Base-by-base conservation (phyloP, 1,284 basidiomycete species). In the Ganoderma lingzhi region DNA sequence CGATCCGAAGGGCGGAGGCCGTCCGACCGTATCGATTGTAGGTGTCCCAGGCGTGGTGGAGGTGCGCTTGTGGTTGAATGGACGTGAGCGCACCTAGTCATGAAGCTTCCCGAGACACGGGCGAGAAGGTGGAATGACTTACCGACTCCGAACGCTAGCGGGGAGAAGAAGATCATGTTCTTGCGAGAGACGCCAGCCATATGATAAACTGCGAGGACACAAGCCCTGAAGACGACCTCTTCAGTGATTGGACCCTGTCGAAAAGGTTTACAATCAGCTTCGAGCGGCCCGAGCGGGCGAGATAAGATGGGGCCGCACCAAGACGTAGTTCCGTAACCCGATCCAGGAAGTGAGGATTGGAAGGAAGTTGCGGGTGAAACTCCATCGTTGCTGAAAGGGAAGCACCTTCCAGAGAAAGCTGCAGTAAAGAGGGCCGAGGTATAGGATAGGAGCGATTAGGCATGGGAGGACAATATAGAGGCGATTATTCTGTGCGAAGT, bases 191-290 rank as follows among this genome's bases (percentile, higher is more conserved):
- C 84, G n/a, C 89, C 88, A 0, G 90, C 87, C 44, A 96, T 84
- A 65, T 91, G 84, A 70, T 95, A 93, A 1, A 91, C 86, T 1
- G 90, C 83, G 28, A 98, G 84, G 56, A 97, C 87, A 77, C 95
- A 96, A 0, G 93, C 91, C 35, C 98, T 86, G 78, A 98, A 99
- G 2, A 96, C 94, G 32, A 98, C 75, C 79, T 99, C 97, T 82
- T 99, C 97, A 0, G 96, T 96, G 42, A 96, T 79, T 0, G 97
- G 97, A 0, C 90, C 96, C 94, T 97, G 72, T 0, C 8, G 35
- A 32, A 19, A 8, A 30, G 35, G 37, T 44, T 56, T 63, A 64
- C 30, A 10, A 6, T 68, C 39, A 70, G 67, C 45, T 42, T 28
- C 56, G 35, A 42, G 62, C 28, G 28, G 37, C 62, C 62, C 23